phyloP scores from a whole-genome alignment of 176 grass and related monocot species.

The Paspalum notatum region DNA sequence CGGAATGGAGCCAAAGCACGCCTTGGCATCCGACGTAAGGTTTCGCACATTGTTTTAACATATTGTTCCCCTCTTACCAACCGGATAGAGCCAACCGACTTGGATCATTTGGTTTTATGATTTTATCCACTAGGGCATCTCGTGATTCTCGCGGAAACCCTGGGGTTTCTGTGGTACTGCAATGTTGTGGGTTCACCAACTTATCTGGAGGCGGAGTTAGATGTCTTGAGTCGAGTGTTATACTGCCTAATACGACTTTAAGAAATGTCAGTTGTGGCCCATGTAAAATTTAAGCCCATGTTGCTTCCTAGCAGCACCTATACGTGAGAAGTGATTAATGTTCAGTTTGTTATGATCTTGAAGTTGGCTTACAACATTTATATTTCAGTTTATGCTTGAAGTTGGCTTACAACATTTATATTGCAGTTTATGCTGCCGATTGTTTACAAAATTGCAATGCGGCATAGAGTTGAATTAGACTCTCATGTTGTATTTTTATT shows the following conservation, averaged over 20 bases:
- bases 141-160: too few species aligned
- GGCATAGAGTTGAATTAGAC: not conserved
- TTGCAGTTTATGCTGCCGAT: not conserved
- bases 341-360: conserved; percentile 29
- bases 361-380: conserved; percentile 18
- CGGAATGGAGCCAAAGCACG: conserved; percentile 20
- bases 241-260: too few species aligned
- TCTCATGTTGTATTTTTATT: conserved; percentile 11
- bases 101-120: conserved; percentile 17
- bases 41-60: not conserved
- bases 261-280: not conserved
- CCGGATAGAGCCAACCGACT: not conserved
- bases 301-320: too few species aligned
- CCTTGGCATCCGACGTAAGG: conserved; percentile 43
- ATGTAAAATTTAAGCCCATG: not conserved
- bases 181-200: too few species aligned
- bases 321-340: not conserved
- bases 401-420: conserved; percentile 17
- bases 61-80: not conserved
- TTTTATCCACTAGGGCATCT: conserved; percentile 10
- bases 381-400: conserved; percentile 22
- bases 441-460: not conserved
- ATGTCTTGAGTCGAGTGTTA: too few species aligned
- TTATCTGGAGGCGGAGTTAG: too few species aligned
- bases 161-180: too few species aligned